A percentile compares a stretch with the other conserved stretches of the same genome.
phyloP scores from a whole-genome alignment of 164 flowering plant species.

The Litsea cubeba region DNA sequence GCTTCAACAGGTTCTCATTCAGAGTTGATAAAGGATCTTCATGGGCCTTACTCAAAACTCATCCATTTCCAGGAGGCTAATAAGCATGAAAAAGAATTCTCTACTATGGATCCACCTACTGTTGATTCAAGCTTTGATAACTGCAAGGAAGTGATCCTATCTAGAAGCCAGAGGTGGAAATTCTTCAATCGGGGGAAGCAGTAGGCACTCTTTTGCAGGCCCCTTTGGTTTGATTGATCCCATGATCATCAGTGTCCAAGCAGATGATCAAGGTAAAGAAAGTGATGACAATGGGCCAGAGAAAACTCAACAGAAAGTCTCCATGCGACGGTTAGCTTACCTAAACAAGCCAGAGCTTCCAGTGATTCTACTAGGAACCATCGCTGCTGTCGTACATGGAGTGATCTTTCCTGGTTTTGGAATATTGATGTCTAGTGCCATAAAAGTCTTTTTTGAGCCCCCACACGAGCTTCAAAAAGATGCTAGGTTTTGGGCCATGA shows the following conservation, averaged over 20 bases:
- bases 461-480: slow-evolving; percentile 33
- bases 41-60: slow-evolving; percentile 60
- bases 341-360: slow-evolving; percentile 63
- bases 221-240: slow-evolving; percentile 24
- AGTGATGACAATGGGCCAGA: slow-evolving; percentile 1
- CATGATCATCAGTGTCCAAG: slow-evolving; percentile 8
- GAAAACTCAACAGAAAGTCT: slow-evolving; percentile 21
- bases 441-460: slow-evolving; percentile 51
- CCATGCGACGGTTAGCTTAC: slow-evolving; percentile 38
- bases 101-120: slow-evolving; percentile 3
- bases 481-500: slow-evolving; percentile 43
- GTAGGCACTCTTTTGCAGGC: slow-evolving; percentile 21
- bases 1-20: slow-evolving; percentile 46
- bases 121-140: not conserved
- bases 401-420: slow-evolving; percentile 53
- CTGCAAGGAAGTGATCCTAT: slow-evolving; percentile 12
- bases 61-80: slow-evolving; percentile 47
- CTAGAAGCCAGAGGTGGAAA: slow-evolving; percentile 30
- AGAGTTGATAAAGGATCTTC: slow-evolving; percentile 44
- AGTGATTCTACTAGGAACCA: slow-evolving; percentile 36
- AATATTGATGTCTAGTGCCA: slow-evolving; percentile 41
- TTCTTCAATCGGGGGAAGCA: slow-evolving; percentile 26
- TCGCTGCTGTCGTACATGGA: slow-evolving; percentile 47
- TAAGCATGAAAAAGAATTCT: slow-evolving; percentile 14
- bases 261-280: not conserved